A percentile compares a stretch with the other conserved stretches of the same genome.
phyloP scores from a whole-genome alignment of 2,329 filamentous ascomycete genomes.

The Daldinia sp. region DNA sequence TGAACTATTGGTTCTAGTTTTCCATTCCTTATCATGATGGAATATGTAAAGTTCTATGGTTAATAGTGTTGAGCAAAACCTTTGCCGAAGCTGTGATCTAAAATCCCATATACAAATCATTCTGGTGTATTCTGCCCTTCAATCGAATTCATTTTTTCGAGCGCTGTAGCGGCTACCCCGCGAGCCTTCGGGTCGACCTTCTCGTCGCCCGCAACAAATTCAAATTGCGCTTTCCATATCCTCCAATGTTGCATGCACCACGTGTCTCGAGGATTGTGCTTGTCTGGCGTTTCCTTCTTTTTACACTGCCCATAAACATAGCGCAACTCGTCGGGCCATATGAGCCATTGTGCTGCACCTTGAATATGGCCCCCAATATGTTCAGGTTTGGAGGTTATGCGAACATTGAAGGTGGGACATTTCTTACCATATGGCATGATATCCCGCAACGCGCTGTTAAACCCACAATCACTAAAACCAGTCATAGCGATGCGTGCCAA shows the following conservation, averaged over 20 bases:
- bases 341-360: slow-evolving; percentile 20
- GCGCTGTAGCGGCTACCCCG: slow-evolving; percentile 1
- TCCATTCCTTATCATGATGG: too few species aligned
- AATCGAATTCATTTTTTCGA: slow-evolving; percentile 2
- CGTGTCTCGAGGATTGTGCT: slow-evolving; percentile 22
- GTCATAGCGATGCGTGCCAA: slow-evolving; percentile 24
- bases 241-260: slow-evolving; percentile 28
- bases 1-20: too few species aligned
- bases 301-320: slow-evolving; percentile 21
- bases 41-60: too few species aligned
- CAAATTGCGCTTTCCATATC: slow-evolving; percentile 29
- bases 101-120: too few species aligned
- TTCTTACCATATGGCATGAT: slow-evolving; percentile 25
- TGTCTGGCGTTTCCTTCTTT: slow-evolving; percentile 18
- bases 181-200: slow-evolving; percentile 15
- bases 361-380: slow-evolving; percentile 19
- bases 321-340: slow-evolving; percentile 16
- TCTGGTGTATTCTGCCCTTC: slow-evolving; percentile 1
- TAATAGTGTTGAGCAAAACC: too few species aligned
- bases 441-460: slow-evolving; percentile 25
- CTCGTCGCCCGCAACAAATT: slow-evolving; percentile 10
- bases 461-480: slow-evolving; percentile 25
- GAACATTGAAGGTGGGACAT: slow-evolving; percentile 16
- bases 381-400: slow-evolving; percentile 7
- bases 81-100: too few species aligned